Conservation (phyloP, 805 yeast genomes). For the Suhomyces canberraensis region DNA sequence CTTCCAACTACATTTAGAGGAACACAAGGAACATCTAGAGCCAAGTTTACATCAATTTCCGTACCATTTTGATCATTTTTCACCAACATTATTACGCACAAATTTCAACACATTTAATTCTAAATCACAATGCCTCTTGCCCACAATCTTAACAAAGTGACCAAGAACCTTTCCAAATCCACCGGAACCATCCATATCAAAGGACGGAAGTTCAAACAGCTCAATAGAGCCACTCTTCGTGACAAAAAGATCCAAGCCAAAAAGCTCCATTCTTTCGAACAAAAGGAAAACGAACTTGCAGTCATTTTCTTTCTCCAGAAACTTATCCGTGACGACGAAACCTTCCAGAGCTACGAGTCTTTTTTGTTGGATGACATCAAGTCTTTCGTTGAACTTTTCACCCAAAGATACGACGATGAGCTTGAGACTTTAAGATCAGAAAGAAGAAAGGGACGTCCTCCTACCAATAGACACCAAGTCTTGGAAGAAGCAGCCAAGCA, state of each 20-base stretch:
- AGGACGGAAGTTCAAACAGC: constrained; percentile 82
- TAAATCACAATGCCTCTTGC: constrained; percentile 64
- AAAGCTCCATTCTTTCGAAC: constrained; percentile 55
- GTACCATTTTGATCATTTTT: not conserved
- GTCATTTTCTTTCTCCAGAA: constrained; percentile 59
- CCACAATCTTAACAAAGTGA: constrained; percentile 63
- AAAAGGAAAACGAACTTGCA: constrained; percentile 57
- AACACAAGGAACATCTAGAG: too few relatives aligned
- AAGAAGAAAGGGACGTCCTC: constrained; percentile 88
- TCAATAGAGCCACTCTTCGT: constrained; percentile 83
- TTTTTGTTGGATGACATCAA: constrained; percentile 61
- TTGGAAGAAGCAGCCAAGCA: constrained; percentile 59
- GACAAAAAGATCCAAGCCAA: constrained; percentile 64
- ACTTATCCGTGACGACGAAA: constrained; percentile 36
- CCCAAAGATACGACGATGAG: constrained; percentile 74
- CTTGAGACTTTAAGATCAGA: constrained; percentile 54
- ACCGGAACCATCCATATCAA: constrained; percentile 72
- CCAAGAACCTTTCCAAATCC: constrained; percentile 53
- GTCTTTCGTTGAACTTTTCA: constrained; percentile 55
- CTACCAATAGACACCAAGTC: constrained; percentile 63
- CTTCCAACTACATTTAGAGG: too few relatives aligned
- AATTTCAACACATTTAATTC: too few relatives aligned
- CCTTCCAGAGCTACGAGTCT: constrained; percentile 27
- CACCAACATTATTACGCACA: too few relatives aligned
- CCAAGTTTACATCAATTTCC: too few relatives aligned